Conservation (phyloP, 352 stramenopile species). For the Pythium myriotylum region DNA sequence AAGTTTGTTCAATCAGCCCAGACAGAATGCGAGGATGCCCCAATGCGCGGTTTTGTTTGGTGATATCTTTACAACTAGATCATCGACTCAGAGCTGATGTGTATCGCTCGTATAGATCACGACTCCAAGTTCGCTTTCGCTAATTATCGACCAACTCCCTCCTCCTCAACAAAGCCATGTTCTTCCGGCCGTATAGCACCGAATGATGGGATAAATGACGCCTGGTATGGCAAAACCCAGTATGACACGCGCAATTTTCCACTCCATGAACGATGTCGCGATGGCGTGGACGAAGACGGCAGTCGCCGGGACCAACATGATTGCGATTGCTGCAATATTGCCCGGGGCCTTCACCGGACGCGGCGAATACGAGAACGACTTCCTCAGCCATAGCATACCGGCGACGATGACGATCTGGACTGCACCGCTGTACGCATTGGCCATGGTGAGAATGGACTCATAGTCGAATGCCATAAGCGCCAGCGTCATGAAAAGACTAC, state of each 20-base stretch:
- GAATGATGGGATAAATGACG: neutral
- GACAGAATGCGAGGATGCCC: no score
- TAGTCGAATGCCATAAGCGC: constrained; percentile 36
- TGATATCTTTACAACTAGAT: no score
- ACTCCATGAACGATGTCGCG: constrained; percentile 7
- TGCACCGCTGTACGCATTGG: constrained; percentile 12
- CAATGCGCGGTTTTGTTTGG: no score
- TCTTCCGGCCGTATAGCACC: neutral
- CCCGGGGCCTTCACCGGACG: constrained; percentile 6
- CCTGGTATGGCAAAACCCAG: constrained; percentile 8
- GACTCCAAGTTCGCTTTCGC: no score
- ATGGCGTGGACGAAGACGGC: constrained; percentile 1
- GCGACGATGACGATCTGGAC: constrained; percentile 17
- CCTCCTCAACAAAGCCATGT: constrained; percentile 5
- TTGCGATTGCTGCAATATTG: neutral
- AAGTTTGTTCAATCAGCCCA: no score
- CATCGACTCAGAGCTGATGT: no score
- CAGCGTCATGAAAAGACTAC: constrained; percentile 14
- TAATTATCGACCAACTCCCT: no score
- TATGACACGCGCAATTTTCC: constrained; percentile 9
- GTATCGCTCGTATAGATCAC: no score
- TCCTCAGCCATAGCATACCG: constrained; percentile 66
- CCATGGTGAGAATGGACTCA: constrained; percentile 44
- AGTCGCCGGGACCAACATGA: neutral
- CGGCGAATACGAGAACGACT: constrained; percentile 15